phyloP scores from a whole-genome alignment of 192 early-diverging fungal species.

The Entophlyctis helioformis region DNA sequence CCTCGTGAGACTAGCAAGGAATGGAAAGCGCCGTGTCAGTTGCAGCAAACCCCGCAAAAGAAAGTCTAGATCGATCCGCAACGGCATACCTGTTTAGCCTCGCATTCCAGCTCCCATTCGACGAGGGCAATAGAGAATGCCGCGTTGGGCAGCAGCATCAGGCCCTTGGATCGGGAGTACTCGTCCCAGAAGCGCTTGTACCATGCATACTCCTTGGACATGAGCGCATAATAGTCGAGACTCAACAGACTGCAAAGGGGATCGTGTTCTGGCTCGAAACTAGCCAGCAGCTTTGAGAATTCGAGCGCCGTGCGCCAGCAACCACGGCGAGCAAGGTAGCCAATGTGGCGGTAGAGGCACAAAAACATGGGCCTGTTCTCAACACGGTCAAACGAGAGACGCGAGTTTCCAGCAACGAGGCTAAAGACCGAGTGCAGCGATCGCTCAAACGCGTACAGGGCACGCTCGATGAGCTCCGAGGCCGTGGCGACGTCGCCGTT shows the following conservation, averaged over 20 bases:
- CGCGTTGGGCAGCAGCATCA: slow-evolving; percentile 51
- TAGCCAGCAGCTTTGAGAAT: slow-evolving; percentile 67
- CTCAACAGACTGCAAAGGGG: slow-evolving; percentile 62
- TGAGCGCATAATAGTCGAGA: slow-evolving; percentile 79
- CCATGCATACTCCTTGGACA: slow-evolving; percentile 49
- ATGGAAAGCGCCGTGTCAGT: not conserved
- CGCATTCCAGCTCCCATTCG: slow-evolving; percentile 58
- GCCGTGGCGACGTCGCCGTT: slow-evolving; percentile 70
- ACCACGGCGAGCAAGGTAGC: slow-evolving; percentile 72
- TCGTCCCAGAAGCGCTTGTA: slow-evolving; percentile 24
- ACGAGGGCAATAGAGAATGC: slow-evolving; percentile 67
- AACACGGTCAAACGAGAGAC: slow-evolving; percentile 57
- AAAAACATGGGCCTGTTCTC: slow-evolving; percentile 74
- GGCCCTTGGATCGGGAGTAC: slow-evolving; percentile 20
- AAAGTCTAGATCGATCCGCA: slow-evolving; percentile 1
- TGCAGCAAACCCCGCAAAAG: not conserved
- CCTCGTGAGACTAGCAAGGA: slow-evolving; percentile 10
- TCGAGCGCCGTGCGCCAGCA: slow-evolving; percentile 92
- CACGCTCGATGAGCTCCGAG: slow-evolving; percentile 75
- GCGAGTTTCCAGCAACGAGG: slow-evolving; percentile 40
- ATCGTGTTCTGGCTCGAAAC: slow-evolving; percentile 66
- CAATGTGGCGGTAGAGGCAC: slow-evolving; percentile 73
- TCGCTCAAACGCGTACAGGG: slow-evolving; percentile 77
- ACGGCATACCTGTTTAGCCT: slow-evolving; percentile 6
- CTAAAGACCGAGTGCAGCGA: slow-evolving; percentile 72